Evolutionary conservation across 139 green algal species (phyloP).

Genomic region (Spirogloea muscicola): DNA sequence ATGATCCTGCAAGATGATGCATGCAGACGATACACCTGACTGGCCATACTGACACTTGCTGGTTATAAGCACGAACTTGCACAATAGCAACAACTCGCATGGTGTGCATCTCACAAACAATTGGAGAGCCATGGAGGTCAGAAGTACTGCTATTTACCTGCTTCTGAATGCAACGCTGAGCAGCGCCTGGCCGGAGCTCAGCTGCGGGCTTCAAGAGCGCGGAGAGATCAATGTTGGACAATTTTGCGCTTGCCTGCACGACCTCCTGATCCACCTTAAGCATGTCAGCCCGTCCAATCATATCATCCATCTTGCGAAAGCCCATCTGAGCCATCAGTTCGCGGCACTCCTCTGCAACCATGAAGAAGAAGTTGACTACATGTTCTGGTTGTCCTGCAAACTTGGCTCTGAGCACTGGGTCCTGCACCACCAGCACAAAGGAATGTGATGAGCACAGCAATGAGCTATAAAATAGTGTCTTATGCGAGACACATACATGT

Average conservation of each 20-base stretch:
- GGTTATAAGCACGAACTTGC: no score
- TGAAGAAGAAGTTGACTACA: conserved; percentile 96
- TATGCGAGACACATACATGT: background rate
- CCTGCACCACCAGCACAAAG: conserved; percentile 53
- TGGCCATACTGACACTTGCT: no score
- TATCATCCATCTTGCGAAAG: conserved; percentile 77
- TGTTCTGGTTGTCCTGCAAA: conserved; percentile 86
- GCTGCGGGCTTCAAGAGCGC: conserved; percentile 77
- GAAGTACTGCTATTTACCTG: no score
- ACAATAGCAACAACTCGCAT: no score
- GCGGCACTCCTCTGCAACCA: conserved; percentile 89
- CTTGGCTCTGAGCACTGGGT: conserved; percentile 92
- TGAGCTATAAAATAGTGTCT: background rate
- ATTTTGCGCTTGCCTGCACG: conserved; percentile 65
- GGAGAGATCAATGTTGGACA: conserved; percentile 74
- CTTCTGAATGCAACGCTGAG: conserved; percentile 58
- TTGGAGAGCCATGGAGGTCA: no score
- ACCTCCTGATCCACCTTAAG: conserved; percentile 67
- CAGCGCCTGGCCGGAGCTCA: conserved; percentile 71
- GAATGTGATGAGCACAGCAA: background rate
- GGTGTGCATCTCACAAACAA: no score
- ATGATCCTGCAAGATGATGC: conserved; percentile 89
- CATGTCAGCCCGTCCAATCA: conserved; percentile 87
- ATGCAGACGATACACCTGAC: no score
- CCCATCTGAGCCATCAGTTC: conserved; percentile 84